Evolutionary conservation across 495 filamentous ascomycete species (phyloP).

Genomic region (Aspergillus wentii): DNA sequence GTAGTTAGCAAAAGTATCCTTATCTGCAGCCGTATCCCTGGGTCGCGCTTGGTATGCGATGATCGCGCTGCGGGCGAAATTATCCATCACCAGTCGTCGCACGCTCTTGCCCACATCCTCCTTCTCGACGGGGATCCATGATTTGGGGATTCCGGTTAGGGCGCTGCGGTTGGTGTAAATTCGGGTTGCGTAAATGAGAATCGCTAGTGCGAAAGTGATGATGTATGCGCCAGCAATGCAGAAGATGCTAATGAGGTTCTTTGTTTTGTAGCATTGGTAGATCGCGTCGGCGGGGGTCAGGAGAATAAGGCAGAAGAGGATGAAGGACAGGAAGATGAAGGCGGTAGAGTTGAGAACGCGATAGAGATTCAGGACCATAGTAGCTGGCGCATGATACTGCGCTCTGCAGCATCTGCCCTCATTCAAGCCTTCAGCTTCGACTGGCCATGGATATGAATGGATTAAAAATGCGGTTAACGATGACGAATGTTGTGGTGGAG

Average conservation of each 20-base stretch:
- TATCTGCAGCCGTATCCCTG: slow-evolving; percentile 38
- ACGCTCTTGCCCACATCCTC: slow-evolving; percentile 67
- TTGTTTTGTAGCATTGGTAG: slow-evolving; percentile 62
- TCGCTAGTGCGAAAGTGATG: slow-evolving; percentile 63
- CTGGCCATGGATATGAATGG: no score
- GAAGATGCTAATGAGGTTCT: slow-evolving; percentile 75
- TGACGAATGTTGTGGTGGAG: no score
- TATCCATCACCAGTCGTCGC: slow-evolving; percentile 64
- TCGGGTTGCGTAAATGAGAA: slow-evolving; percentile 77
- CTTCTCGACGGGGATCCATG: slow-evolving; percentile 76
- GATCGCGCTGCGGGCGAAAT: slow-evolving; percentile 69
- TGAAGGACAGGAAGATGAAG: slow-evolving; percentile 71
- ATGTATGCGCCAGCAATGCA: slow-evolving; percentile 75
- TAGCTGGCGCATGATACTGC: slow-evolving; percentile 19
- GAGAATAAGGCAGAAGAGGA: slow-evolving; percentile 67
- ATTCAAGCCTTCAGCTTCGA: slow-evolving; percentile 9
- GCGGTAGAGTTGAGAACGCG: slow-evolving; percentile 76
- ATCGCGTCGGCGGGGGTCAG: slow-evolving; percentile 82
- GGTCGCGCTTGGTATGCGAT: slow-evolving; percentile 76
- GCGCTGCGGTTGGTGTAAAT: slow-evolving; percentile 82
- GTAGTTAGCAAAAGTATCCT: slow-evolving; percentile 23
- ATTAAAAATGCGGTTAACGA: no score
- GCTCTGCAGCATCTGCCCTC: slow-evolving; percentile 2
- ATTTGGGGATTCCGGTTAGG: slow-evolving; percentile 76
- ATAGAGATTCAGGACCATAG: slow-evolving; percentile 55